phyloP scores from a whole-genome alignment of 1,284 basidiomycete genomes.

The Microbotryum scabiosae region DNA sequence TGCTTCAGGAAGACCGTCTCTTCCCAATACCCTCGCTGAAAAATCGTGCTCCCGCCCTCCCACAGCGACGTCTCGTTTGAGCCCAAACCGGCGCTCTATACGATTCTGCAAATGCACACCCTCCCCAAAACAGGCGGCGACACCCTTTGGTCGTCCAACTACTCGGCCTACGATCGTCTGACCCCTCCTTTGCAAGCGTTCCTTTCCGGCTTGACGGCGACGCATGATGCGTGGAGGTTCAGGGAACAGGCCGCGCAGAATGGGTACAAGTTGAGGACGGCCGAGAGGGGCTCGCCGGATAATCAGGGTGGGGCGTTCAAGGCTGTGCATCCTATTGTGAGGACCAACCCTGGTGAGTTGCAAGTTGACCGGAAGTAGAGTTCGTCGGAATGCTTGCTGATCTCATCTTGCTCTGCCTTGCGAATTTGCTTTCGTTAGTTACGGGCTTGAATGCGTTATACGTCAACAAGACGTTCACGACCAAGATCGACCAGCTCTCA shows the following conservation, averaged over 20 bases:
- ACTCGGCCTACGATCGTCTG: slow-evolving; percentile 40
- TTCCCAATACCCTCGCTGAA: too few relatives aligned
- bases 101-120: slow-evolving; percentile 42
- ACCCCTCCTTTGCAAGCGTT: slow-evolving; percentile 52
- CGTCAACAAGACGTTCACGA: slow-evolving; percentile 56
- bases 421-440: slow-evolving; percentile 36
- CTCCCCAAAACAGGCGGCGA: slow-evolving; percentile 48
- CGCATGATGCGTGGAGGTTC: slow-evolving; percentile 53
- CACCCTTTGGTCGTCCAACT: slow-evolving; percentile 36
- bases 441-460: slow-evolving; percentile 59
- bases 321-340: slow-evolving; percentile 33
- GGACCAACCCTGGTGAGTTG: slow-evolving; percentile 41
- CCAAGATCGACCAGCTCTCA: slow-evolving; percentile 52
- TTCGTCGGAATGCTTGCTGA: too few relatives aligned
- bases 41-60: too few relatives aligned
- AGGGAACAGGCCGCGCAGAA: slow-evolving; percentile 37
- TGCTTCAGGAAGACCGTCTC: background rate
- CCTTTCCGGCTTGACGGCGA: slow-evolving; percentile 54
- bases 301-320: slow-evolving; percentile 53
- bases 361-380: too few relatives aligned
- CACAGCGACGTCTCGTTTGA: slow-evolving; percentile 60
- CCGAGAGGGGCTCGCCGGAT: slow-evolving; percentile 48
- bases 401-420: too few relatives aligned
- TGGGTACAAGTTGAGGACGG: slow-evolving; percentile 34
- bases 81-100: slow-evolving; percentile 55